These are phyloP conservation scores for Lasiosphaeria hispida DNA, from an alignment of 495 filamentous ascomycete genomes.

Conservation along the genomic window DNA sequence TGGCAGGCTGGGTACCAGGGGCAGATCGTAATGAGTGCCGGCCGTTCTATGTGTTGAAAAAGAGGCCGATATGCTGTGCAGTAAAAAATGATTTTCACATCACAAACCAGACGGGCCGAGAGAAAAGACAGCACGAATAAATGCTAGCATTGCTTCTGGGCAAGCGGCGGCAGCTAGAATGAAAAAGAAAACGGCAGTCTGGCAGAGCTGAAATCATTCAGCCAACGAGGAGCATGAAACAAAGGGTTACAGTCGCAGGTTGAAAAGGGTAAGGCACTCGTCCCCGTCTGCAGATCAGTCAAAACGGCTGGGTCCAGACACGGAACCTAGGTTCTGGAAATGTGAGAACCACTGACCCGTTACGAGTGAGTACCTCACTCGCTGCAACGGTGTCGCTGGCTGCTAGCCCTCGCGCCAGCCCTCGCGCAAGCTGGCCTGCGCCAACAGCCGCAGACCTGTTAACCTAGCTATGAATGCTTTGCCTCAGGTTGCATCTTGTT, in stretches of 20 bases:
- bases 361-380: too few relatives aligned
- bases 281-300: not conserved
- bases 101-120: not conserved
- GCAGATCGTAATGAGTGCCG: not conserved
- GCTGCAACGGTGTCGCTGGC: too few relatives aligned
- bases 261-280: conserved; percentile 10
- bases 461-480: too few relatives aligned
- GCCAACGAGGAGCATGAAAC: not conserved
- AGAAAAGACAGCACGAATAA: not conserved
- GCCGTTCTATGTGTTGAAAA: not conserved
- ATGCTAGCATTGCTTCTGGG: not conserved
- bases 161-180: not conserved
- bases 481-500: too few relatives aligned
- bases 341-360: too few relatives aligned
- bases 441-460: too few relatives aligned
- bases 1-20: too few relatives aligned
- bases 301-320: not conserved
- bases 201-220: not conserved
- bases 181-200: not conserved
- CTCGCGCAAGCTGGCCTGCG: too few relatives aligned
- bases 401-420: too few relatives aligned
- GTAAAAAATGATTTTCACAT: not conserved
- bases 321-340: too few relatives aligned
- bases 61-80: not conserved
- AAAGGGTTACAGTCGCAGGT: not conserved